Percentiles rank a stretch among this genome's conserved stretches.
These are phyloP conservation scores for Ceratobasidium sp. DNA, from an alignment of 1,284 basidiomycete species.

Conservation along the genomic window DNA sequence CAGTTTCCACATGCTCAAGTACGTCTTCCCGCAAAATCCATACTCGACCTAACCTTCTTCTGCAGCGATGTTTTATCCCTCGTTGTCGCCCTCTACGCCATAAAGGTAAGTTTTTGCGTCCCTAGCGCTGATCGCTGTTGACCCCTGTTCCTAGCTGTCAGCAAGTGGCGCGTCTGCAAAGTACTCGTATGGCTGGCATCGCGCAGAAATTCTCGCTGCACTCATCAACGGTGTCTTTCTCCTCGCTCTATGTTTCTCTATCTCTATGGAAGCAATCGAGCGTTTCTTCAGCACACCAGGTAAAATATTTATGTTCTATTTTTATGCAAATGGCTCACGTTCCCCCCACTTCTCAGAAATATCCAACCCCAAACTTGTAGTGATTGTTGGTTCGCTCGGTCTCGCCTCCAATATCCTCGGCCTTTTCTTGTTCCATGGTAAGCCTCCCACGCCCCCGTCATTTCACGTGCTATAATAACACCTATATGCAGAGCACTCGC, in stretches of 20 bases:
- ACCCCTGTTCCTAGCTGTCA: slow-evolving; percentile 12
- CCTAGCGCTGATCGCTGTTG: not conserved
- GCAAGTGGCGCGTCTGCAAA: slow-evolving; percentile 55
- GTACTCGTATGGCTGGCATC: slow-evolving; percentile 96
- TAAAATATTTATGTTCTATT: slow-evolving; percentile 53
- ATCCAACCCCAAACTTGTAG: slow-evolving; percentile 85
- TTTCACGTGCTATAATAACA: slow-evolving; percentile 20
- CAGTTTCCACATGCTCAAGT: slow-evolving; percentile 99
- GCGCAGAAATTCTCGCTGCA: slow-evolving; percentile 97
- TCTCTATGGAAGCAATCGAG: slow-evolving; percentile 91
- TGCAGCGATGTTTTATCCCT: slow-evolving; percentile 93
- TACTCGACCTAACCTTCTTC: not conserved
- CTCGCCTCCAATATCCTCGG: slow-evolving; percentile 93
- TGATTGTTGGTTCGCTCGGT: slow-evolving; percentile 90
- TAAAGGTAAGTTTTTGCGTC: slow-evolving; percentile 71
- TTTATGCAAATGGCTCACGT: slow-evolving; percentile 23
- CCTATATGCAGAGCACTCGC: slow-evolving; percentile 69
- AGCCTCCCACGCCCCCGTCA: slow-evolving; percentile 52
- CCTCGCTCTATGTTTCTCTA: slow-evolving; percentile 94
- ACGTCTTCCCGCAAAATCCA: slow-evolving; percentile 49
- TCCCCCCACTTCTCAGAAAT: slow-evolving; percentile 71
- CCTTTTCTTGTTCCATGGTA: slow-evolving; percentile 94
- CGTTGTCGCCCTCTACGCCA: slow-evolving; percentile 95
- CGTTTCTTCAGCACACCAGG: slow-evolving; percentile 88
- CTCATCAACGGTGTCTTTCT: slow-evolving; percentile 97